A percentile compares a stretch with the other conserved stretches of the same genome.
Evolutionary conservation across 441 rosid species (phyloP).

Genomic region (Daphne laureola): DNA sequence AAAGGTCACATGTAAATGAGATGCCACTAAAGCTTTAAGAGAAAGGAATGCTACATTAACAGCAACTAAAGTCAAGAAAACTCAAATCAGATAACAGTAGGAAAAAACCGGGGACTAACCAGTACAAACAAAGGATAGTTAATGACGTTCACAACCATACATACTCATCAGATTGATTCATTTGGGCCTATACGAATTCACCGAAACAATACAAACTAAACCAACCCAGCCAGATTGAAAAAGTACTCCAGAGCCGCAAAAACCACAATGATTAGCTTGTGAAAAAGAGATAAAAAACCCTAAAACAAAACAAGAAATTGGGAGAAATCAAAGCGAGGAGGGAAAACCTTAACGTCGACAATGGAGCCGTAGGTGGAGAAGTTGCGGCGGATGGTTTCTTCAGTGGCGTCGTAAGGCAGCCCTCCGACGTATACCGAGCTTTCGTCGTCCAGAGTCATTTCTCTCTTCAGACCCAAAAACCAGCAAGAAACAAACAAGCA

Average conservation of each 20-base stretch:
- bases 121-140: too few species aligned
- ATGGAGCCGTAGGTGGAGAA: constrained; percentile 62
- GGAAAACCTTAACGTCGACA: constrained; percentile 62
- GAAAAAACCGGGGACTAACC: too few species aligned
- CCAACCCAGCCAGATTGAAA: too few species aligned
- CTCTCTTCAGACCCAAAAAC: background rate
- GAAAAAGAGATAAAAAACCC: too few species aligned
- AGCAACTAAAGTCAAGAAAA: background rate
- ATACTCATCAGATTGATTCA: too few species aligned
- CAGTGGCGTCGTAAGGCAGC: constrained; percentile 62
- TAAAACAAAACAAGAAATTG: background rate
- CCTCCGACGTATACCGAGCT: constrained; percentile 88
- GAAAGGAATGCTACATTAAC: background rate
- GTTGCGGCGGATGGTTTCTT: constrained; percentile 49
- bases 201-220: too few species aligned
- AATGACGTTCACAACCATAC: too few species aligned
- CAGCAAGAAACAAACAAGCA: too few species aligned
- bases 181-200: too few species aligned
- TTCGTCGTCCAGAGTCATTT: constrained; percentile 76
- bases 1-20: constrained; percentile 5
- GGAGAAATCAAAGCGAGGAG: background rate
- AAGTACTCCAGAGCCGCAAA: too few species aligned
- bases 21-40: background rate
- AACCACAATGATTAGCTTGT: too few species aligned
- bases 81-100: constrained; percentile 5